Base-by-base conservation (phyloP, 139 green algal species). In the Auxenochlorella pyrenoidosa region DNA sequence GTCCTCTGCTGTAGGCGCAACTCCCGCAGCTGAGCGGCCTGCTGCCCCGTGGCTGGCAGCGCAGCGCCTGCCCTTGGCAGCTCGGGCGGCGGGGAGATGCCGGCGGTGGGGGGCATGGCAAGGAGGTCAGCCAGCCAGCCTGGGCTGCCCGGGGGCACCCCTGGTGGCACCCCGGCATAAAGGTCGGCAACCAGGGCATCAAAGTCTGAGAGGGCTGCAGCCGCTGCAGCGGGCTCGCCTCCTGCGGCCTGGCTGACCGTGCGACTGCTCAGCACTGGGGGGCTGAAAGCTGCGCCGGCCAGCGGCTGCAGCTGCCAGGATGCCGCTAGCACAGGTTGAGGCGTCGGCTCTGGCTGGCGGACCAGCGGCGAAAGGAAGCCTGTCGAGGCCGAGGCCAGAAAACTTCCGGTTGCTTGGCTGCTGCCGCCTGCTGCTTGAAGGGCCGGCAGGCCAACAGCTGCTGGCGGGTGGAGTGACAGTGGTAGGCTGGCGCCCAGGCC, bases 81-180 rank as follows among this genome's bases (percentile, higher is more conserved):
- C 21, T 18, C 28, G 8, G 38, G 72, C 34, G 68, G 22, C 1
- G 40, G 40, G 21, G 22, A 40, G 13, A 16, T 34, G 51, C 73
- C 77, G n/a, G 6, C 30, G n/a, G 5, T 32, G 34, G 77, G 5
- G 5, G 51, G 51, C 18, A 54, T 18, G 5, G 38, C 18, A 1
- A 83, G 77, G 0, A 70, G 19, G 41, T 83, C 77, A 24, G n/a
- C 77, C 54, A 83, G 34, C 77, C 51, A 83, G n/a, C 40, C 73
- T 22, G 43, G 43, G 73, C 73, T 79, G 40, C 40, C 22, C 6
- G 43, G 43, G 40, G 73, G 73, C 40, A 15, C 38, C 8, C 36
- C 36, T 5, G 54, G 54, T 2, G 54, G 15, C 15, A 24, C 54
- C 16, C 73, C 30, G 0, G 40, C 73, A 16, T 38, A 44, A 21